phyloP scores from a whole-genome alignment of 2,329 filamentous ascomycete genomes.

The Fusarium devonianum region DNA sequence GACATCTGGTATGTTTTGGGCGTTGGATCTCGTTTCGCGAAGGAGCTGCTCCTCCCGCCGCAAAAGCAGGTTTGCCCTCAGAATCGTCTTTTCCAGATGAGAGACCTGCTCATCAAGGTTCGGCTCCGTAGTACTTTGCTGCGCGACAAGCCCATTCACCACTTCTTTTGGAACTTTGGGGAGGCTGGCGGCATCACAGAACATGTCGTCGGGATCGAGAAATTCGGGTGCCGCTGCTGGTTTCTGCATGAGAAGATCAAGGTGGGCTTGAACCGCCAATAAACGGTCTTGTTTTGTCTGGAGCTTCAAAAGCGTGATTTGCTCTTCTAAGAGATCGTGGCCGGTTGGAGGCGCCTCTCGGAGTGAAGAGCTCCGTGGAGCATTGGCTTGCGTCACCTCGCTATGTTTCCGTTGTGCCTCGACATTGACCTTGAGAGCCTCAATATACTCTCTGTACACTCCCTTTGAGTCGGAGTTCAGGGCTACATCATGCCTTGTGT shows the following conservation, averaged over 20 bases:
- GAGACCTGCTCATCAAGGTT: constrained; percentile 58
- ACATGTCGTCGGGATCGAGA: constrained; percentile 58
- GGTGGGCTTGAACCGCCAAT: constrained; percentile 57
- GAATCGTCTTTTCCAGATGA: constrained; percentile 63
- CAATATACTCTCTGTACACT: constrained; percentile 62
- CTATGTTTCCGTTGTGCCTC: constrained; percentile 59
- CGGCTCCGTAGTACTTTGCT: constrained; percentile 47
- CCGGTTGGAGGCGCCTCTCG: constrained; percentile 22
- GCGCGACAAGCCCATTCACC: constrained; percentile 57
- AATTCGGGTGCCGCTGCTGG: constrained; percentile 60
- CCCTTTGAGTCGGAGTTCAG: constrained; percentile 52
- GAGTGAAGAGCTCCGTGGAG: constrained; percentile 29
- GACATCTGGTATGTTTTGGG: constrained; percentile 47
- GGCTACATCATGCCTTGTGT: constrained; percentile 47
- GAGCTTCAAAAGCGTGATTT: constrained; percentile 59
- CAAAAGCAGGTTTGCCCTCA: constrained; percentile 65
- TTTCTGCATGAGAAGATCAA: constrained; percentile 59
- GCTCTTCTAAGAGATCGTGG: constrained; percentile 53
- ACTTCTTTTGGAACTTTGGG: constrained; percentile 62
- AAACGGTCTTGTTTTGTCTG: constrained; percentile 61
- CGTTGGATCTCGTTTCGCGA: constrained; percentile 53
- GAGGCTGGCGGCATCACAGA: constrained; percentile 52
- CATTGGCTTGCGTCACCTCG: constrained; percentile 42
- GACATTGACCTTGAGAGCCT: constrained; percentile 60
- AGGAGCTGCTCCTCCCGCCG: constrained; percentile 64